Conservation (phyloP, 2,329 filamentous ascomycete species). For the Fusarium sp. region DNA sequence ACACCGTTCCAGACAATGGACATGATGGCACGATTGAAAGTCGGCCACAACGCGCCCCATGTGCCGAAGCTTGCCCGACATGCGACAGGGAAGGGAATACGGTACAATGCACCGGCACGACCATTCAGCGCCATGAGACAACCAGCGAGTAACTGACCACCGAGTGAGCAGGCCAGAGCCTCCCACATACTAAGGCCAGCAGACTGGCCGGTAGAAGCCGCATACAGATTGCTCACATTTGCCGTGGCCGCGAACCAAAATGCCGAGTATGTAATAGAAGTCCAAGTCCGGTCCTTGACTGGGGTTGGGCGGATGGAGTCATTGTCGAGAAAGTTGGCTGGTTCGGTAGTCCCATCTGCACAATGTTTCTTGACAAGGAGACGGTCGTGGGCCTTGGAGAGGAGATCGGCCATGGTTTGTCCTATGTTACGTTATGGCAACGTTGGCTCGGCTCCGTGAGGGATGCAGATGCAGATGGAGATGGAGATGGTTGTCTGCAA, state of each 20-base stretch:
- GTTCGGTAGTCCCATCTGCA: background rate
- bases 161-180: constrained; percentile 2
- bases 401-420: background rate
- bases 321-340: constrained; percentile 21
- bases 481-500: background rate
- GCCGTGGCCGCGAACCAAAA: constrained; percentile 7
- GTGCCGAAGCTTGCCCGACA: constrained; percentile 16
- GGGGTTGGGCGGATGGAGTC: constrained; percentile 15
- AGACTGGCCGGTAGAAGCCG: background rate
- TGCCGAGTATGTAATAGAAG: constrained; percentile 14
- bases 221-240: constrained; percentile 10
- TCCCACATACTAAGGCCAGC: constrained; percentile 16
- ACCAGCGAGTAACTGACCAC: constrained; percentile 11
- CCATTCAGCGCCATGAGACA: constrained; percentile 20
- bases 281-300: constrained; percentile 16
- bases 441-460: background rate
- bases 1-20: constrained; percentile 24
- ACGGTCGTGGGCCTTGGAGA: background rate
- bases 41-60: constrained; percentile 18
- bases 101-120: constrained; percentile 3
- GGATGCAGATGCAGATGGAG: background rate
- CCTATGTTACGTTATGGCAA: accelerated
- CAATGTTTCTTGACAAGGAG: constrained; percentile 2
- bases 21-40: constrained; percentile 12
- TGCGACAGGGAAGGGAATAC: constrained; percentile 13